Base-by-base conservation (phyloP, 257 asterid genomes). In the Plantago ovata region DNA sequence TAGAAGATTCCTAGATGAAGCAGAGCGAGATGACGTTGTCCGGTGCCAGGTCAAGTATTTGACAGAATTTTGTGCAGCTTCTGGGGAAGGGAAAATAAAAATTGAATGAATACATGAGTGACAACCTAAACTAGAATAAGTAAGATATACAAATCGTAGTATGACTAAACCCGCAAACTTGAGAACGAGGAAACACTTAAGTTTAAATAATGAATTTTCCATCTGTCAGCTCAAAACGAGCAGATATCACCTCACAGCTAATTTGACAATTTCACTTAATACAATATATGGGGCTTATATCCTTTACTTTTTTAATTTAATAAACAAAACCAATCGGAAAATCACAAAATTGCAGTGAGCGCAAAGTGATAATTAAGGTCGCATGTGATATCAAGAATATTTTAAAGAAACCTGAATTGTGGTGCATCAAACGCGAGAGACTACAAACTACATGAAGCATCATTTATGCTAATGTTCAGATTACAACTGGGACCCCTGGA, bases 41-140 rank as follows among this genome's bases (percentile, higher is more conserved):
- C 97, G 91, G 60, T 81, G 97, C 99, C 99, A 93, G 45, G 97
- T 93, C 59, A 93, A 71, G 83, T 86, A 93, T 78, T 82, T 86
- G 69, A 77, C 79, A 23, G 85, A 79, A 65, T 79, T 75, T 78
- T 93, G 87, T 44, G 82, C 81, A 44, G 87, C 89, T 72, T 82
- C 99, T 93, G 69, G 56, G 61, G 23, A 63, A 43, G 75, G 56
- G 48, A 56, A 57, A 11, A 28, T 28, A 28, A 36, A 39, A 55
- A 68, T n/a, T n/a, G n/a, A n/a, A n/a, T n/a, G 58, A 56, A 52
- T 19, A 59, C 45, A 61, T 57, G 18, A 67, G 43, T 16, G 53
- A 49, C 20, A 55, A 42, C 44, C 38, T 52, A 33, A 48, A 20
- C 18, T 42, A 23, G 22, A 61, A 64, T 21, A 53, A 19, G 23